A percentile compares a stretch with the other conserved stretches of the same genome.
Evolutionary conservation across 23 red algal genomes (phyloP).

Genomic region (Chondrus crispus): DNA sequence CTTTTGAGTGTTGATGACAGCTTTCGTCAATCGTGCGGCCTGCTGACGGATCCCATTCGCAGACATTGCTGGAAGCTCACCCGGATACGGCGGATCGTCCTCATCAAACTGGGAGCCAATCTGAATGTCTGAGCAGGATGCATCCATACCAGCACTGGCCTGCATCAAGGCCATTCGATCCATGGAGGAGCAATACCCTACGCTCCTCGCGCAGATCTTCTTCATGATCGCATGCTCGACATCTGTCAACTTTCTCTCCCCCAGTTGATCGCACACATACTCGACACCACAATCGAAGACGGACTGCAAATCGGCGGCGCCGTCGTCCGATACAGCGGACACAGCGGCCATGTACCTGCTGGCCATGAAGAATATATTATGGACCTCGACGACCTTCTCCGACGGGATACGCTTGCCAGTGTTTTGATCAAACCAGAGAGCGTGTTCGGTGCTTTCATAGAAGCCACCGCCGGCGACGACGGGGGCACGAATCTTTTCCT

Average conservation of each 20-base stretch:
- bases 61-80: conserved; percentile 22
- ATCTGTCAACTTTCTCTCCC: conserved; percentile 1
- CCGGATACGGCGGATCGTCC: conserved; percentile 52
- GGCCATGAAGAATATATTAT: conserved; percentile 57
- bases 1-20: conserved; percentile 20
- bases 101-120: conserved; percentile 56
- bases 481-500: conserved; percentile 44
- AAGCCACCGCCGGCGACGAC: conserved; percentile 49
- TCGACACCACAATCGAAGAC: conserved; percentile 45
- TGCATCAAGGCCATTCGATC: conserved; percentile 45
- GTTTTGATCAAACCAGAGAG: conserved; percentile 39
- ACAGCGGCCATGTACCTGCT: conserved; percentile 51
- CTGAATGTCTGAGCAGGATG: not conserved
- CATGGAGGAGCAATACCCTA: conserved; percentile 55
- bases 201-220: conserved; percentile 46
- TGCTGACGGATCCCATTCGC: conserved; percentile 8
- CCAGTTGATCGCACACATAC: conserved; percentile 29
- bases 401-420: not conserved
- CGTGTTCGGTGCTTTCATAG: conserved; percentile 59
- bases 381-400: conserved; percentile 44
- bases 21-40: conserved; percentile 20
- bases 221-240: conserved; percentile 20
- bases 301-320: conserved; percentile 28
- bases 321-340: conserved; percentile 25
- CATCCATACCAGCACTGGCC: conserved; percentile 38